These are phyloP conservation scores for Blastobotrys elegans DNA, from an alignment of 1,139 yeast genomes.

Conservation along the genomic window DNA sequence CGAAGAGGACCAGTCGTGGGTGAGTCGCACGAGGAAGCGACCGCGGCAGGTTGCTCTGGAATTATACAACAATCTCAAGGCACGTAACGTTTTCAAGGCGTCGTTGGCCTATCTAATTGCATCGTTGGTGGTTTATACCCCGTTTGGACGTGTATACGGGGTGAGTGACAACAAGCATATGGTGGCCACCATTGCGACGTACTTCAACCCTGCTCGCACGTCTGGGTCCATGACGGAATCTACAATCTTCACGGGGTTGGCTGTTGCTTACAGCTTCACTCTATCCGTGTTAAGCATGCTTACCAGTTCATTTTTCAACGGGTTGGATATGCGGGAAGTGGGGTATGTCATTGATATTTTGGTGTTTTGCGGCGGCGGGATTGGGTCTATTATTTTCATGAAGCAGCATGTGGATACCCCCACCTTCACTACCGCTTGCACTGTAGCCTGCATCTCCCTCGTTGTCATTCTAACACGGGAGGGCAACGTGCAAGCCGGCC, in stretches of 20 bases:
- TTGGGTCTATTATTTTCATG: slow-evolving; percentile 64
- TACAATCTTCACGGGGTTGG: slow-evolving; percentile 51
- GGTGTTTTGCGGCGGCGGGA: slow-evolving; percentile 47
- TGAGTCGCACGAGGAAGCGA: not conserved
- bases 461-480: slow-evolving; percentile 74
- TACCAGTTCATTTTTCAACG: slow-evolving; percentile 46
- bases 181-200: slow-evolving; percentile 77
- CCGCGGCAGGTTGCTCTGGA: slow-evolving; percentile 5
- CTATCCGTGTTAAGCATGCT: slow-evolving; percentile 53
- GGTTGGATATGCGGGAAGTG: slow-evolving; percentile 44
- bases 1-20: not conserved
- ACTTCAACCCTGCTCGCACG: slow-evolving; percentile 78
- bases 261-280: slow-evolving; percentile 53
- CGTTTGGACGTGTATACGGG: slow-evolving; percentile 57
- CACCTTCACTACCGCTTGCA: slow-evolving; percentile 76
- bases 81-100: slow-evolving; percentile 48
- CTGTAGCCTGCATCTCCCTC: slow-evolving; percentile 67
- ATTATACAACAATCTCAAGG: slow-evolving; percentile 13
- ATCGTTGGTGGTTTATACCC: slow-evolving; percentile 68
- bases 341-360: slow-evolving; percentile 56
- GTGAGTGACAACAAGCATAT: slow-evolving; percentile 72
- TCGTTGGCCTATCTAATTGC: slow-evolving; percentile 68
- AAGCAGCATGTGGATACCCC: slow-evolving; percentile 64
- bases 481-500: slow-evolving; percentile 60
- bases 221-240: slow-evolving; percentile 80